Percentiles rank a stretch among this genome's conserved stretches.
phyloP scores from a whole-genome alignment of 768 basidiomycete species.

The Pleurotus citrinopileatus region DNA sequence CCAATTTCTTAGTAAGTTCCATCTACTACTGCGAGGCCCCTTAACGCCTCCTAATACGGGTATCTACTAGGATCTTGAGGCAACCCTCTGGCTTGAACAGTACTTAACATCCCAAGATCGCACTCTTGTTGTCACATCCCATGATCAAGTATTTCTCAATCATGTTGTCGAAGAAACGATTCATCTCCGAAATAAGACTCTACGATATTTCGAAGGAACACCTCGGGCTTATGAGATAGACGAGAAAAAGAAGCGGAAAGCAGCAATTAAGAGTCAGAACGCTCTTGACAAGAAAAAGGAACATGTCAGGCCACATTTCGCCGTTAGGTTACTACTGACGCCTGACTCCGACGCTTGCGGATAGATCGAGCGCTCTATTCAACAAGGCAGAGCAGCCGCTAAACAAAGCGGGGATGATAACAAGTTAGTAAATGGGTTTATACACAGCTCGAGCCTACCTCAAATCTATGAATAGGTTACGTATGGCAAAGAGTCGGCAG shows the following conservation, averaged over 20 bases:
- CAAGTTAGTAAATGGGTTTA: conserved; percentile 19
- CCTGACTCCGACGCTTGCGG: background rate
- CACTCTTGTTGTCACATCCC: conserved; percentile 58
- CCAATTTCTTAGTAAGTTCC: conserved; percentile 35
- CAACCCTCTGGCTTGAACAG: conserved; percentile 51
- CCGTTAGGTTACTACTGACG: background rate
- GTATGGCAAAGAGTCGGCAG: conserved; percentile 53
- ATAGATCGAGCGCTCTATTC: conserved; percentile 54
- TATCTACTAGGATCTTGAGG: conserved; percentile 37
- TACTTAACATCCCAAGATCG: conserved; percentile 40
- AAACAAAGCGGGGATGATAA: conserved; percentile 64
- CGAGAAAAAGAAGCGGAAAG: conserved; percentile 41
- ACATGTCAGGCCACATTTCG: conserved; percentile 14
- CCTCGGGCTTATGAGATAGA: conserved; percentile 47
- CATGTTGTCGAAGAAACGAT: conserved; percentile 59
- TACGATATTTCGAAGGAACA: conserved; percentile 58
- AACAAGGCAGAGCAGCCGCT: conserved; percentile 45
- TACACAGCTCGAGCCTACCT: background rate
- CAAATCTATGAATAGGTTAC: conserved; percentile 20
- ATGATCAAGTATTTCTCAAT: conserved; percentile 64
- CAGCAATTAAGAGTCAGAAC: conserved; percentile 43
- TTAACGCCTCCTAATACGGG: background rate
- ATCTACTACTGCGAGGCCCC: background rate
- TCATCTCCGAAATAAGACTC: conserved; percentile 48
- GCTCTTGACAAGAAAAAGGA: conserved; percentile 40